A percentile compares a stretch with the other conserved stretches of the same genome.
These are phyloP conservation scores for Boletus huronensis DNA, from an alignment of 768 basidiomycete species.

Conservation along the genomic window DNA sequence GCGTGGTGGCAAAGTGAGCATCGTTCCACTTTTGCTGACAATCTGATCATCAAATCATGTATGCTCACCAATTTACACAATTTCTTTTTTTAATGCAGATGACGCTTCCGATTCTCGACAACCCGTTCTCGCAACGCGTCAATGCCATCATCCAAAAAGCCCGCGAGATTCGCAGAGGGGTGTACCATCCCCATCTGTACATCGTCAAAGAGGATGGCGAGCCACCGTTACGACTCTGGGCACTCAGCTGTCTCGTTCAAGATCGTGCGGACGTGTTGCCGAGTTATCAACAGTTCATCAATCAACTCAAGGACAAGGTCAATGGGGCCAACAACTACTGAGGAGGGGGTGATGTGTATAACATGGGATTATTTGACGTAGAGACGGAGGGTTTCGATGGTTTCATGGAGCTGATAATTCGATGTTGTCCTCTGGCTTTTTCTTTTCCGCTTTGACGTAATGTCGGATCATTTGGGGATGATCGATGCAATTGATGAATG, in stretches of 20 bases:
- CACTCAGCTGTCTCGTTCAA: slow-evolving; percentile 89
- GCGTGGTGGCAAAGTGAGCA: slow-evolving; percentile 83
- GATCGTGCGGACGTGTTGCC: slow-evolving; percentile 93
- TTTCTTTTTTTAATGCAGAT: slow-evolving; percentile 43
- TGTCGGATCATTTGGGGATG: not conserved
- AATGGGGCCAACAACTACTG: slow-evolving; percentile 35
- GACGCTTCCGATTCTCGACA: slow-evolving; percentile 87
- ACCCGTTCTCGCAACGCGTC: slow-evolving; percentile 92
- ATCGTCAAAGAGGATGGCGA: slow-evolving; percentile 98
- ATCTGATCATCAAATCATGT: not conserved
- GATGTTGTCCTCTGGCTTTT: not conserved
- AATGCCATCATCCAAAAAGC: slow-evolving; percentile 94
- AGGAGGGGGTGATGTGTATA: not conserved
- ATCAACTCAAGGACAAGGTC: slow-evolving; percentile 82
- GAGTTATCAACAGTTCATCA: slow-evolving; percentile 94
- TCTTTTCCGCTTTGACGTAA: not conserved
- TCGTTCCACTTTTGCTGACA: not conserved
- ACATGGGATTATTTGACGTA: not conserved
- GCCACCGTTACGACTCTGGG: slow-evolving; percentile 91
- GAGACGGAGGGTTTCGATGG: not conserved
- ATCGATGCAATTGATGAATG: not conserved
- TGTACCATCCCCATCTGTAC: slow-evolving; percentile 92
- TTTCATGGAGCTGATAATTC: not conserved
- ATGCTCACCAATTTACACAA: not conserved
- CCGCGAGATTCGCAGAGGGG: slow-evolving; percentile 88